Evolutionary conservation across 345 rosid genomes (phyloP).

Genomic region (Salix caprea): DNA sequence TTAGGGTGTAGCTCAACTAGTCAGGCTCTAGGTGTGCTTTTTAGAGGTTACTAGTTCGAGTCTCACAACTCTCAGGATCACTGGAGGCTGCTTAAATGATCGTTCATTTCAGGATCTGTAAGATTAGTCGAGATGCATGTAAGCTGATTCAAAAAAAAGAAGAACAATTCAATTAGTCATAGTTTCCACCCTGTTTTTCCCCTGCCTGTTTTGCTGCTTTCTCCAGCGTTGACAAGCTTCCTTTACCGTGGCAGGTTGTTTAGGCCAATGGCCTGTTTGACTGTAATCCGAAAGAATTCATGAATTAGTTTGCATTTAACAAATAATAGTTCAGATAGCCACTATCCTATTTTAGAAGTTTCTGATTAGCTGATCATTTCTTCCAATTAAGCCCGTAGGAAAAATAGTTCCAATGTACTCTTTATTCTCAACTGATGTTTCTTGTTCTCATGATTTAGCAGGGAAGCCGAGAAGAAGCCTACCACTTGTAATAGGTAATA

Average conservation of each 20-base stretch:
- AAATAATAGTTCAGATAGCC: not conserved
- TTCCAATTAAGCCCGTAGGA: not conserved
- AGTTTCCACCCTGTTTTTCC: not conserved
- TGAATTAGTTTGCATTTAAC: not conserved
- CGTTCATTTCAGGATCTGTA: fast-evolving
- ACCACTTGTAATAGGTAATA: conserved; percentile 21
- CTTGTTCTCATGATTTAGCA: conserved; percentile 17
- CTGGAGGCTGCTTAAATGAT: too few relatives aligned
- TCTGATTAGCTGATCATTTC: not conserved
- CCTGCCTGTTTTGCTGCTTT: not conserved
- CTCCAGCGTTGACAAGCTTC: not conserved
- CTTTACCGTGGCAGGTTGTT: not conserved
- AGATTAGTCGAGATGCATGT: fast-evolving
- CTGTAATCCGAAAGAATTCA: not conserved
- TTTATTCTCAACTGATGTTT: conserved; percentile 18
- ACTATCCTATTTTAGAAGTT: not conserved
- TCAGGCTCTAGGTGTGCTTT: too few relatives aligned
- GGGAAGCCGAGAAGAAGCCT: not conserved
- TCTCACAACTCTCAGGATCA: fast-evolving
- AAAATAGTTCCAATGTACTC: too few relatives aligned
- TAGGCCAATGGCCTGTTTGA: not conserved
- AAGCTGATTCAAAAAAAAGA: not conserved
- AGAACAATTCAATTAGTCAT: not conserved
- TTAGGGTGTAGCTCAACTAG: too few relatives aligned
- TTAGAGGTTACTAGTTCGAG: too few relatives aligned